A percentile compares a stretch with the other conserved stretches of the same genome.
These are phyloP conservation scores for Podila verticillata DNA, from an alignment of 192 early-diverging fungal genomes.

Conservation along the genomic window DNA sequence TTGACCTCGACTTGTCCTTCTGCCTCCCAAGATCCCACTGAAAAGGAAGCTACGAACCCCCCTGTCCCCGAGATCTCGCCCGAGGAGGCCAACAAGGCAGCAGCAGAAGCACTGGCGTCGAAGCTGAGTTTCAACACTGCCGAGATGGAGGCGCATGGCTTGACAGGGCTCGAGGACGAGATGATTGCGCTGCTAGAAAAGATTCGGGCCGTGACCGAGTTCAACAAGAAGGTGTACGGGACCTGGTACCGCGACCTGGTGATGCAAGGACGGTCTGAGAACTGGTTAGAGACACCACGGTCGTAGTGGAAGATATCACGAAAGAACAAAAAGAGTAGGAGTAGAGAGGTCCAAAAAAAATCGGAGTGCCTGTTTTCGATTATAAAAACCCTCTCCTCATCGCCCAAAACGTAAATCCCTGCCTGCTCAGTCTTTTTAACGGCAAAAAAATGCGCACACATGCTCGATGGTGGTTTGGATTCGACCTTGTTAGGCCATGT, in stretches of 20 bases:
- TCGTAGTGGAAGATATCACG: too few relatives aligned
- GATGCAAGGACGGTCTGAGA: conserved; percentile 39
- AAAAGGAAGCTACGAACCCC: too few relatives aligned
- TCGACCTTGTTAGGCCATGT: too few relatives aligned
- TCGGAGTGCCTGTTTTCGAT: neutral
- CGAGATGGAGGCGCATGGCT: conserved; percentile 51
- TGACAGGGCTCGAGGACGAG: conserved; percentile 50
- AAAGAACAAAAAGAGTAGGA: too few relatives aligned
- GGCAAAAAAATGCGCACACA: too few relatives aligned
- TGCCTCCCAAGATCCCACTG: too few relatives aligned
- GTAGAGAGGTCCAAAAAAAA: neutral
- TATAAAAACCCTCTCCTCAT: too few relatives aligned
- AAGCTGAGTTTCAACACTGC: conserved; percentile 42
- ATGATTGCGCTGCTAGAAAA: conserved; percentile 48
- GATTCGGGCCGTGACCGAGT: conserved; percentile 40
- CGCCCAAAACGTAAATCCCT: too few relatives aligned
- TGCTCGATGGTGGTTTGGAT: too few relatives aligned
- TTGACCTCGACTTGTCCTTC: too few relatives aligned
- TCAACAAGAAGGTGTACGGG: conserved; percentile 52
- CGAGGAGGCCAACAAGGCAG: conserved; percentile 46
- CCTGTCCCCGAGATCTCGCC: conserved; percentile 10
- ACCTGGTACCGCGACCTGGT: conserved; percentile 46
- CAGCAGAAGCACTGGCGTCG: conserved; percentile 37
- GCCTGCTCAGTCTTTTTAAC: too few relatives aligned
- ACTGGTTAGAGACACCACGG: conserved; percentile 23